These are phyloP conservation scores for Acidiella bohemica DNA, from an alignment of 495 filamentous ascomycete species.

Conservation along the genomic window DNA sequence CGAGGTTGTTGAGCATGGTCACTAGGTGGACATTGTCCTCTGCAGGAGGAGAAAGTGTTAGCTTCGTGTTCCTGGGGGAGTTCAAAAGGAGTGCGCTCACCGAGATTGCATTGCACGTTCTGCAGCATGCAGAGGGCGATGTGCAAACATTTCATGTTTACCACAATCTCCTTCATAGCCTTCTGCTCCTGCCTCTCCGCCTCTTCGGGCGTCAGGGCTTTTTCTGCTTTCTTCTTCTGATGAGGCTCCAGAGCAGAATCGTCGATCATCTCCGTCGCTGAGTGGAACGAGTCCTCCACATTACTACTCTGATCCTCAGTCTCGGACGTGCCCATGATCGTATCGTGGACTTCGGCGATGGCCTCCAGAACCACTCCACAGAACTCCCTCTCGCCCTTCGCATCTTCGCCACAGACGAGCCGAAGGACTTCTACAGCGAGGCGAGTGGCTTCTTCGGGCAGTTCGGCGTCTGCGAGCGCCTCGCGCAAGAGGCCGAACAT, in stretches of 20 bases:
- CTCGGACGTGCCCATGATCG: constrained; percentile 42
- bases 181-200: constrained; percentile 53
- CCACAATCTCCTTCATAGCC: constrained; percentile 75
- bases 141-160: constrained; percentile 96
- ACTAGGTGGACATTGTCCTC: constrained; percentile 79
- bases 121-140: constrained; percentile 96
- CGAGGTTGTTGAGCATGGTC: constrained; percentile 89
- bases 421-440: constrained; percentile 73
- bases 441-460: constrained; percentile 85
- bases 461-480: constrained; percentile 66
- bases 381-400: constrained; percentile 79
- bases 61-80: not conserved
- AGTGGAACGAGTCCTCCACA: constrained; percentile 76
- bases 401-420: constrained; percentile 62
- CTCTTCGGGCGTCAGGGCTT: constrained; percentile 24
- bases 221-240: constrained; percentile 39
- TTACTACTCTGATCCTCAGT: constrained; percentile 39
- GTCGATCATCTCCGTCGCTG: constrained; percentile 60
- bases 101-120: constrained; percentile 66
- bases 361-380: constrained; percentile 85
- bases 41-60: not conserved
- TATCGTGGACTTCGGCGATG: constrained; percentile 90
- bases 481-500: constrained; percentile 87
- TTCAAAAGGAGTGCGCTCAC: constrained; percentile 1
- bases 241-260: constrained; percentile 39